Evolutionary conservation across 2,329 filamentous ascomycete species (phyloP), one percentile per base, ranked within the genome.

Genomic region (Tolypocladium album): DNA sequence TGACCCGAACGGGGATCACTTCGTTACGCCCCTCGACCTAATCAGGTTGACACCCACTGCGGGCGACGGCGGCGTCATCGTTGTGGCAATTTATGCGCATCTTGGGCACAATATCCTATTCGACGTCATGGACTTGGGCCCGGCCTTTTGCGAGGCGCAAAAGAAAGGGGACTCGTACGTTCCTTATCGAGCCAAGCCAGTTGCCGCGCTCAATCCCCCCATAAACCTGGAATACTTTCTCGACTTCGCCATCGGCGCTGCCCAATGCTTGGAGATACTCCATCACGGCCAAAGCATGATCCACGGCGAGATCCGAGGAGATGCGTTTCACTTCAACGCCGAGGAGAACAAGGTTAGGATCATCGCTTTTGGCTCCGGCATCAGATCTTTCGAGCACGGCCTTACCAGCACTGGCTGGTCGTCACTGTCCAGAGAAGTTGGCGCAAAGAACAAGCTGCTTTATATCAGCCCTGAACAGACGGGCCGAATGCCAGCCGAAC

Each of bases 381-480:
- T 92, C 53, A 82, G 91, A 58, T 90, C 91, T 0, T 97, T 97
- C 65, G 93, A 97, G 72, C 90, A 96, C 74, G 90, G 92, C 5
- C 79, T 97, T 57, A 87, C 84, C 9, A 93, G 90, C 67, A 88
- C 89, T 24, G 92, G 92, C 40, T 97, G 93, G 93, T 89, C 88
- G 13, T 83, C 83, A 0, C 76, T 97, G 12, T 93, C 90, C 15
- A 88, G 88, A 61, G 90, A 97, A 71, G 75, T 92, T 9, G 92
- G 92, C 2, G 90, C 92, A 47, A 92, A 91, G 74, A 88, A 92
- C 69, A 96, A 96, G 73, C 79, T 97, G 24, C 85, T 92, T 58
- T 97, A 91, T 70, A 95, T 97, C 70, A 93, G 92, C 55, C 92
- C 93, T 0, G 93, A 97, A 70, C 93, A 97, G 76, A 97, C 93